These are phyloP conservation scores for Candida sakaeoensis DNA, from an alignment of 805 yeast species.

Conservation along the genomic window DNA sequence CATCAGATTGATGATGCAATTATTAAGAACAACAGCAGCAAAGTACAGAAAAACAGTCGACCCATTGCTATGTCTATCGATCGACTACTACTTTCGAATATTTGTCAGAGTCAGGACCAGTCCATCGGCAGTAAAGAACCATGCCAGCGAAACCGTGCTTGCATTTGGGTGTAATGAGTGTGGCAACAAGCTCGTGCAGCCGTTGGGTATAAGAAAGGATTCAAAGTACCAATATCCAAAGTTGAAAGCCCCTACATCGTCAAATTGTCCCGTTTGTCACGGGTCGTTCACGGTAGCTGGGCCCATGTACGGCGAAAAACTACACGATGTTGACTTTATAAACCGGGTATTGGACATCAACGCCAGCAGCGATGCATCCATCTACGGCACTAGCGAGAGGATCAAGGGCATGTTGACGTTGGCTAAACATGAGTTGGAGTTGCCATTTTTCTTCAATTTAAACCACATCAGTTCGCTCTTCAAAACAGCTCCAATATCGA, in stretches of 20 bases:
- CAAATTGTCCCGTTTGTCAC: slow-evolving; percentile 68
- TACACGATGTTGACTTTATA: slow-evolving; percentile 71
- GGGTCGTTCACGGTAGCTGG: slow-evolving; percentile 78
- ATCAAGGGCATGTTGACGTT: slow-evolving; percentile 90
- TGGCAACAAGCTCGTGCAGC: slow-evolving; percentile 66
- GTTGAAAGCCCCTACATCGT: slow-evolving; percentile 47
- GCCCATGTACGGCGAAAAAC: slow-evolving; percentile 81
- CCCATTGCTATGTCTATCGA: slow-evolving; percentile 80
- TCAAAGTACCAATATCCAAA: slow-evolving; percentile 54
- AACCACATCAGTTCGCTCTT: slow-evolving; percentile 70
- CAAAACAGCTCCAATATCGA: slow-evolving; percentile 80
- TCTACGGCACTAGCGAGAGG: slow-evolving; percentile 74
- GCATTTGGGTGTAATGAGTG: slow-evolving; percentile 87
- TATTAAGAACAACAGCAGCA: slow-evolving; percentile 81
- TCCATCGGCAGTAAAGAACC: slow-evolving; percentile 77
- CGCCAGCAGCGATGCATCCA: slow-evolving; percentile 42
- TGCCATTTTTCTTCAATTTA: slow-evolving; percentile 81
- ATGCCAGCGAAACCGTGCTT: slow-evolving; percentile 73
- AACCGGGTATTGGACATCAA: slow-evolving; percentile 51
- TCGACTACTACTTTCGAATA: slow-evolving; percentile 89
- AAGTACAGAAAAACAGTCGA: slow-evolving; percentile 83
- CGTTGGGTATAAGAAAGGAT: slow-evolving; percentile 57
- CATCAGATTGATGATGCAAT: slow-evolving; percentile 71
- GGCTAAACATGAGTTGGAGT: slow-evolving; percentile 64
- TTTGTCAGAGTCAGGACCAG: slow-evolving; percentile 74